phyloP scores from a whole-genome alignment of 176 grass and related monocot species.

The Triticum monococcum region DNA sequence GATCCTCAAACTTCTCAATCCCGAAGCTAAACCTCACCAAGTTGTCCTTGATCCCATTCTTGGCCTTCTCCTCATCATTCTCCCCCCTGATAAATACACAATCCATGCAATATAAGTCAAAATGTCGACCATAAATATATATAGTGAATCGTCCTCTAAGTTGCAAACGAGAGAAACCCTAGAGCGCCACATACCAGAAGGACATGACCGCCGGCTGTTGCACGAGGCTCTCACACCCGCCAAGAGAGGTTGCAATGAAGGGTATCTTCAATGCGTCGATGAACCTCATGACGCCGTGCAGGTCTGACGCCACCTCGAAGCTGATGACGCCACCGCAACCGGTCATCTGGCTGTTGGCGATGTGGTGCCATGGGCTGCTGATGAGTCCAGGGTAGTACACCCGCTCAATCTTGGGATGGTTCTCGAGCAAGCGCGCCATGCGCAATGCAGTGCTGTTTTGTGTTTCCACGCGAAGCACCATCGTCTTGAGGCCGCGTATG shows the following conservation, averaged over 20 bases:
- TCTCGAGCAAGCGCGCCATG: no score
- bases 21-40: slow-evolving; percentile 60
- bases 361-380: no score
- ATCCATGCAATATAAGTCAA: not conserved
- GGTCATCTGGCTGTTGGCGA: no score
- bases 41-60: slow-evolving; percentile 49
- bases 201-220: slow-evolving; percentile 65
- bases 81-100: not conserved
- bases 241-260: slow-evolving; percentile 13
- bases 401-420: no score
- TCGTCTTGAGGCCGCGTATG: no score
- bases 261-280: no score
- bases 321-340: no score
- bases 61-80: slow-evolving; percentile 32
- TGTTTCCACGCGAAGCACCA: no score
- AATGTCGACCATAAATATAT: not conserved
- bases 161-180: not conserved
- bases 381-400: no score
- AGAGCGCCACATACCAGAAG: slow-evolving; percentile 22
- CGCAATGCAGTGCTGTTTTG: no score
- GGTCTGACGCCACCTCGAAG: no score
- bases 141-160: not conserved
- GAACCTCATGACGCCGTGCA: no score
- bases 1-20: slow-evolving; percentile 59
- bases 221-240: slow-evolving; percentile 49